Percentiles rank a stretch among this genome's conserved stretches.
Evolutionary conservation across 1,284 basidiomycete species (phyloP).

Genomic region (Dichomitus squalens): DNA sequence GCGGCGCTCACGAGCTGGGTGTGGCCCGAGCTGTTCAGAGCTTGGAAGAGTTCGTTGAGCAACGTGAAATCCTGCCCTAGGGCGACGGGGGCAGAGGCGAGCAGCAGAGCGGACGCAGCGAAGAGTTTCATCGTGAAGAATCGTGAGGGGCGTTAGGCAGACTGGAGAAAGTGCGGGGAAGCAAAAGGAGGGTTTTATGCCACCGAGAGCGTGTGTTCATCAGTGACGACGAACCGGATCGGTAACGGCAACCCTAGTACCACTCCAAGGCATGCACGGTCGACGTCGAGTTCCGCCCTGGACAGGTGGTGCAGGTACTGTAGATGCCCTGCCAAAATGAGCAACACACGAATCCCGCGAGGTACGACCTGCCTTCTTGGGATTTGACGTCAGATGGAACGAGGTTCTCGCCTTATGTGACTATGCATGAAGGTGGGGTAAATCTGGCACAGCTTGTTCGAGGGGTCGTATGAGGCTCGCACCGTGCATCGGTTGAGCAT

Average conservation of each 20-base stretch:
- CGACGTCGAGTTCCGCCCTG: no score
- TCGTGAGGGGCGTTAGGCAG: neutral
- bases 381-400: no score
- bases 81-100: constrained; percentile 26
- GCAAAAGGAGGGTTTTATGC: neutral
- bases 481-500: neutral
- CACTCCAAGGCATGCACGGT: no score
- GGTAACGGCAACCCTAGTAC: no score
- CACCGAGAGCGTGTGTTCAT: neutral
- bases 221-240: no score
- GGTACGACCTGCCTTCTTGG: no score
- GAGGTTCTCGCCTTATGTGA: neutral
- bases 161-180: neutral
- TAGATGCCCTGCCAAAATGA: no score
- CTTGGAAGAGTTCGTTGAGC: constrained; percentile 36
- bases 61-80: constrained; percentile 34
- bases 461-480: neutral
- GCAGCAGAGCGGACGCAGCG: constrained; percentile 18
- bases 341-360: no score
- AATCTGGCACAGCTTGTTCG: neutral
- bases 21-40: constrained; percentile 39
- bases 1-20: constrained; percentile 41
- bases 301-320: no score
- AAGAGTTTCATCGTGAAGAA: constrained; percentile 19
- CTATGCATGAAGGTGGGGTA: neutral